Conservation (phyloP, 257 asterid species). For the Nyctanthes arbortristis region DNA sequence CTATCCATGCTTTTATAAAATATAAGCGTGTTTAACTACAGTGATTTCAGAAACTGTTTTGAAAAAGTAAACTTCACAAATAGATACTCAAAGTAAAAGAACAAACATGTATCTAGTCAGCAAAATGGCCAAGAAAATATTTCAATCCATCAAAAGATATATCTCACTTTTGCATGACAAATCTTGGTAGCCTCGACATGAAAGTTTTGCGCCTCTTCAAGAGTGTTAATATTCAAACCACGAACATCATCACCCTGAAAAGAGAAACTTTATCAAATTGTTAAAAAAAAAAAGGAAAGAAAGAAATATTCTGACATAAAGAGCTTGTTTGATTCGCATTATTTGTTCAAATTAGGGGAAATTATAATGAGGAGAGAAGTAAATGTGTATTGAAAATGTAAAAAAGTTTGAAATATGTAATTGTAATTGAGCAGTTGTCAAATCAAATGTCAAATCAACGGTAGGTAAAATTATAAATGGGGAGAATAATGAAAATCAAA, state of each 20-base stretch:
- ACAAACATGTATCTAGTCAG: not conserved
- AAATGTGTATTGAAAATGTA: too few species aligned
- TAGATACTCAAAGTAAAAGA: not conserved
- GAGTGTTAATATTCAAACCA: constrained; percentile 35
- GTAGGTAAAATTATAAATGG: too few species aligned
- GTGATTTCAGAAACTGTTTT: not conserved
- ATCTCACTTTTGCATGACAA: constrained; percentile 40
- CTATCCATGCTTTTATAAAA: not conserved
- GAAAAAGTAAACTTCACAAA: not conserved
- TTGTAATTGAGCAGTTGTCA: too few species aligned
- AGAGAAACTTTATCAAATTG: not conserved
- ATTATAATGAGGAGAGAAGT: too few species aligned
- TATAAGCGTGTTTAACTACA: not conserved
- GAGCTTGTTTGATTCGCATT: too few species aligned
- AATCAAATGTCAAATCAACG: too few species aligned
- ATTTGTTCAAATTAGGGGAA: too few species aligned
- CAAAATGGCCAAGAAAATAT: not conserved
- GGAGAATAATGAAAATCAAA: too few species aligned
- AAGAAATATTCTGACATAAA: too few species aligned
- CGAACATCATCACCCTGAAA: constrained; percentile 39
- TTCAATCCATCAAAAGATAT: not conserved
- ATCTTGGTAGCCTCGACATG: constrained; percentile 51
- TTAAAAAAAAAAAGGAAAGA: too few species aligned
- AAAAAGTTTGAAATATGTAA: too few species aligned
- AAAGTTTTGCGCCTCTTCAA: constrained; percentile 41